Evolutionary conservation across 2,329 filamentous ascomycete genomes (phyloP), one percentile per base, ranked within the genome.

Genomic region (Didymella pinodella): DNA sequence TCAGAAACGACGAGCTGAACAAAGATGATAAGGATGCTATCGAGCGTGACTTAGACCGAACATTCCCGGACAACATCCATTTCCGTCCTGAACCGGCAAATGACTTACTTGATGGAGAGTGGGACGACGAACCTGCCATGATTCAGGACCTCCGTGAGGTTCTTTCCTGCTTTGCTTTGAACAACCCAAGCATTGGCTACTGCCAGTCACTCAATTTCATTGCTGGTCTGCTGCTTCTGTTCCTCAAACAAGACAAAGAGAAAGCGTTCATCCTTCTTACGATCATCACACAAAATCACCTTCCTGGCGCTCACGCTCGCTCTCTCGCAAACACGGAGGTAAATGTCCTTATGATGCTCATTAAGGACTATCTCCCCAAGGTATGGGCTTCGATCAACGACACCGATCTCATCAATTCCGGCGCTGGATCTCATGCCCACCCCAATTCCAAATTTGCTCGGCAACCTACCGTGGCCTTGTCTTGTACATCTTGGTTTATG

Each of bases 401-500:
- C 76, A 83, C 91, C 38, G 88, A 91, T 50, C 59, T 75, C 26
- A 73, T 77, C 63, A 76, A 76, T 60, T 70, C 64, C 22, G 65
- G 79, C 34, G 65, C 67, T 32, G 72, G 75, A 22, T 72, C 72
- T 7, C 58, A 74, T 41, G 70, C 73, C 3, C 74, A 76, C 51
- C 70, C 73, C 4, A 69, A 72, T 48, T 72, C 69, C 0, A 76
- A 74, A 41, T 73, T 75, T 44, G 67, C 79, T 49, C 78, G 90
- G 4, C 84, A 97, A 11, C 94, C 94, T 0, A 93, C 94, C 12
- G 94, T 98, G 65, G 95, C 92, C 0, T 84, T 98, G 5, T 96
- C 93, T 67, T 92, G 95, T 77, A 97, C 93, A 10, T 91, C 93
- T 4, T 98, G 94, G 94, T 96, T 98, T 77, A 97, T 98, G 94